Conservation (phyloP, 2,329 filamentous ascomycete species). For the Rhinocladiella similis region DNA sequence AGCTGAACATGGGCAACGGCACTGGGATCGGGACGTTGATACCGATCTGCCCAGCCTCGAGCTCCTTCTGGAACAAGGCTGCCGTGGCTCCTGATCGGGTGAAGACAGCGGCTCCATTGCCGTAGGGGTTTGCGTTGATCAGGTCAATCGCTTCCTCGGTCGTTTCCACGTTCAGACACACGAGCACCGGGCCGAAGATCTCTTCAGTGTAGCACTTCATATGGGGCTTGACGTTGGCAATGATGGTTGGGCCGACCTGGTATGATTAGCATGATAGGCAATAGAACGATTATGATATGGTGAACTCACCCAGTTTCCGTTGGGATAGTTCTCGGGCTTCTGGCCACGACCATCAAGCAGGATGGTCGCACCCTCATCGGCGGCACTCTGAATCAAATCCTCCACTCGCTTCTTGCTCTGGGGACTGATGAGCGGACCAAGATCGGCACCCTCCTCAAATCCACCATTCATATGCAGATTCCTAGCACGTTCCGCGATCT, state of each 20-base stretch:
- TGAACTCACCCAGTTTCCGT: constrained; percentile 64
- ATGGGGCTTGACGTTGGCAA: constrained; percentile 63
- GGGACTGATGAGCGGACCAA: constrained; percentile 65
- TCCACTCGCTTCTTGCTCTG: constrained; percentile 65
- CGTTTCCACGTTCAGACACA: constrained; percentile 60
- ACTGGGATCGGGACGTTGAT: constrained; percentile 69
- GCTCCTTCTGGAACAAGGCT: constrained; percentile 62
- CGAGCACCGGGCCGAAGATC: constrained; percentile 67
- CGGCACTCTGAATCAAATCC: constrained; percentile 60
- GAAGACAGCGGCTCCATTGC: constrained; percentile 64
- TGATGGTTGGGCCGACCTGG: constrained; percentile 64
- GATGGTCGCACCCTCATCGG: constrained; percentile 65
- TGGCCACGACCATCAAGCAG: constrained; percentile 62
- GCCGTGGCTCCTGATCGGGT: constrained; percentile 63
- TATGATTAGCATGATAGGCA: constrained; percentile 2
- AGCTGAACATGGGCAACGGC: constrained; percentile 62
- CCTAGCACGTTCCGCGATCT: constrained; percentile 64
- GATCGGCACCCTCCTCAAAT: constrained; percentile 62
- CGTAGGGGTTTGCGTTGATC: constrained; percentile 68
- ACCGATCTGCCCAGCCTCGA: constrained; percentile 66
- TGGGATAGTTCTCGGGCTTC: constrained; percentile 64
- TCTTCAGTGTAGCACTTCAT: constrained; percentile 69
- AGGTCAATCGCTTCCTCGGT: constrained; percentile 63
- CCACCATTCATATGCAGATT: constrained; percentile 61
- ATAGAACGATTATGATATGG: neutral